Evolutionary conservation across 1,139 yeast genomes (phyloP).

Genomic region (Candida tetrigidarum): DNA sequence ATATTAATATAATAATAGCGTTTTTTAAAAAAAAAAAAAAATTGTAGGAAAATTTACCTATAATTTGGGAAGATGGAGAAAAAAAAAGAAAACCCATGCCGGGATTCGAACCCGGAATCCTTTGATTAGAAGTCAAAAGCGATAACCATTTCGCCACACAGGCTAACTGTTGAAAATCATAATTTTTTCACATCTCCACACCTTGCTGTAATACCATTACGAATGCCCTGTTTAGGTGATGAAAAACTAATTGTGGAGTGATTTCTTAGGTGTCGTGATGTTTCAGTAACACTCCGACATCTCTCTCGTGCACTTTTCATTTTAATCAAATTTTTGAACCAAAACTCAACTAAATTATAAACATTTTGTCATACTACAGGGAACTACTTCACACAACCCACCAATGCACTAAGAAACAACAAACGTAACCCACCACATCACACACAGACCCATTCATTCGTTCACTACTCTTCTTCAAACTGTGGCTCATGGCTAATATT

Average conservation of each 20-base stretch:
- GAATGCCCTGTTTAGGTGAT: too few species aligned
- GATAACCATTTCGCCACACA: slow-evolving; percentile 21
- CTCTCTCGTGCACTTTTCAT: too few species aligned
- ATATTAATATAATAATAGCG: too few species aligned
- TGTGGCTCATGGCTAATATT: not conserved
- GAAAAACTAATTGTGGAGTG: too few species aligned
- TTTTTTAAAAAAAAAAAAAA: slow-evolving; percentile 21
- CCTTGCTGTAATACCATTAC: not conserved
- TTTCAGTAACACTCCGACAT: too few species aligned
- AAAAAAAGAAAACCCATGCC: slow-evolving; percentile 18
- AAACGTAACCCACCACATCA: not conserved
- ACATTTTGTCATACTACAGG: too few species aligned
- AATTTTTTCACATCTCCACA: not conserved
- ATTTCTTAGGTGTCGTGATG: too few species aligned
- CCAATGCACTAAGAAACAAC: too few species aligned
- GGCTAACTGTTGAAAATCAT: not conserved
- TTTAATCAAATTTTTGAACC: not conserved
- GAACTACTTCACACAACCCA: too few species aligned
- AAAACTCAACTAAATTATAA: not conserved
- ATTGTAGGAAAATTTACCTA: slow-evolving; percentile 34
- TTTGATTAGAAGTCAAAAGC: slow-evolving; percentile 23
- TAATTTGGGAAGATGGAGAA: not conserved
- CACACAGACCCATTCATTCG: not conserved
- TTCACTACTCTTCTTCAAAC: too few species aligned
- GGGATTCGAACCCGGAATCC: slow-evolving; percentile 24